These are phyloP conservation scores for Sarocladiaceae sp. DNA, from an alignment of 2,329 filamentous ascomycete species.

Conservation along the genomic window DNA sequence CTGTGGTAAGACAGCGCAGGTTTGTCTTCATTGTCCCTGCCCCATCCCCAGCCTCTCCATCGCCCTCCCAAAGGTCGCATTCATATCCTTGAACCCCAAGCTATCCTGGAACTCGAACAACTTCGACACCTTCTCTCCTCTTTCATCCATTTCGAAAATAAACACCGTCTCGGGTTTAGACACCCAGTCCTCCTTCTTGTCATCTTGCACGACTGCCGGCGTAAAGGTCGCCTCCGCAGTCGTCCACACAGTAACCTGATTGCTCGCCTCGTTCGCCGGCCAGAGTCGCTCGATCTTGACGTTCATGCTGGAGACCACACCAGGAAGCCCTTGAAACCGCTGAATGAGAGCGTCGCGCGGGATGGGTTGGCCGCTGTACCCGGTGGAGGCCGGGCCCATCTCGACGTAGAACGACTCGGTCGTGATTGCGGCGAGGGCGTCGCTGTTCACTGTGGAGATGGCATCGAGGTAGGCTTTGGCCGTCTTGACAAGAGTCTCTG, in stretches of 20 bases:
- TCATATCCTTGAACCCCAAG: not conserved
- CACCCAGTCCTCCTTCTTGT: not conserved
- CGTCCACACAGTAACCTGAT: not conserved
- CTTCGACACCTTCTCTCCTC: not conserved
- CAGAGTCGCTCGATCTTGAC: not conserved
- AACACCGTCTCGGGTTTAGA: not conserved
- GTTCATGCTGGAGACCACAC: not conserved
- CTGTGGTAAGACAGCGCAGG: not conserved
- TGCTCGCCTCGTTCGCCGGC: not conserved
- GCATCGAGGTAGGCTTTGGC: not conserved
- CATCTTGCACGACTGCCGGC: not conserved
- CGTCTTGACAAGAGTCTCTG: not conserved
- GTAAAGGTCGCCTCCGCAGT: not conserved
- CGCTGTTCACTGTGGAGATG: not conserved
- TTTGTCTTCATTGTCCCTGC: not conserved
- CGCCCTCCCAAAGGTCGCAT: not conserved
- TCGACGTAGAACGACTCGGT: not conserved
- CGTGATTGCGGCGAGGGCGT: not conserved
- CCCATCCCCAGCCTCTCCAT: not conserved
- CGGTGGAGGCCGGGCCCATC: not conserved
- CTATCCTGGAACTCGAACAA: not conserved
- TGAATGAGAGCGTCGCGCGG: not conserved
- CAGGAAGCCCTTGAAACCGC: not conserved
- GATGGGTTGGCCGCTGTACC: not conserved
- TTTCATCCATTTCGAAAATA: not conserved